phyloP scores from a whole-genome alignment of 2,329 filamentous ascomycete genomes.

The Xylaria sp. region DNA sequence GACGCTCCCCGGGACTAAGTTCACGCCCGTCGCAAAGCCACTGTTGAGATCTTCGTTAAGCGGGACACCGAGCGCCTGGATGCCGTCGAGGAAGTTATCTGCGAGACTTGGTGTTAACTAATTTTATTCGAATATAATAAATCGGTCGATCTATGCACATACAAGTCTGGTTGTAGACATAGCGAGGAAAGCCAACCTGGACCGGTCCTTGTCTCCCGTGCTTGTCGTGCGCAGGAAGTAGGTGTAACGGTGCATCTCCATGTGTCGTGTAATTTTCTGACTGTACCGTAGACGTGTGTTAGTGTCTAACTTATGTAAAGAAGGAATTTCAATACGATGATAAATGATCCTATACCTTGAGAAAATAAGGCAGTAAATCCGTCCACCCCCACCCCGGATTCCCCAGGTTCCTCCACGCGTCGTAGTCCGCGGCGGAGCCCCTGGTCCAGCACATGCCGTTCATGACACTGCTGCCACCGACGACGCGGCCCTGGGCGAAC shows the following conservation, averaged over 20 bases:
- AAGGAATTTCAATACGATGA: neutral
- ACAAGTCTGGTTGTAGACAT: slow-evolving; percentile 56
- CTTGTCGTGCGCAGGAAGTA: slow-evolving; percentile 45
- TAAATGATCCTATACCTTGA: slow-evolving; percentile 57
- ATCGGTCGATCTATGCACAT: slow-evolving; percentile 24
- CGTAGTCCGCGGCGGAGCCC: slow-evolving; percentile 55
- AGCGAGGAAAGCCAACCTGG: slow-evolving; percentile 54
- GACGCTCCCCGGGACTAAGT: slow-evolving; percentile 54
- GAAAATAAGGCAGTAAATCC: slow-evolving; percentile 60
- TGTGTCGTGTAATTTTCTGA: slow-evolving; percentile 53
- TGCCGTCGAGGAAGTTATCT: slow-evolving; percentile 54
- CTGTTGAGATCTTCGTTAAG: slow-evolving; percentile 52
- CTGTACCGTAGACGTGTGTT: slow-evolving; percentile 40
- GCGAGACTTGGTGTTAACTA: slow-evolving; percentile 27
- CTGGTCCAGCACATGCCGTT: slow-evolving; percentile 58
- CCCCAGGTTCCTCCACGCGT: slow-evolving; percentile 57
- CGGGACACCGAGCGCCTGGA: slow-evolving; percentile 53
- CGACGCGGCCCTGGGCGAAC: slow-evolving; percentile 53
- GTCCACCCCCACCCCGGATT: slow-evolving; percentile 58
- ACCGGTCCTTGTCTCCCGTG: slow-evolving; percentile 54
- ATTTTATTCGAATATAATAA: neutral
- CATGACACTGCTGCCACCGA: slow-evolving; percentile 55
- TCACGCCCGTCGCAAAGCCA: slow-evolving; percentile 52
- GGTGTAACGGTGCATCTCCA: slow-evolving; percentile 42
- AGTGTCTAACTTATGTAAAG: neutral